Conservation (phyloP, 2,329 filamentous ascomycete genomes). For the Neurospora sp. region DNA sequence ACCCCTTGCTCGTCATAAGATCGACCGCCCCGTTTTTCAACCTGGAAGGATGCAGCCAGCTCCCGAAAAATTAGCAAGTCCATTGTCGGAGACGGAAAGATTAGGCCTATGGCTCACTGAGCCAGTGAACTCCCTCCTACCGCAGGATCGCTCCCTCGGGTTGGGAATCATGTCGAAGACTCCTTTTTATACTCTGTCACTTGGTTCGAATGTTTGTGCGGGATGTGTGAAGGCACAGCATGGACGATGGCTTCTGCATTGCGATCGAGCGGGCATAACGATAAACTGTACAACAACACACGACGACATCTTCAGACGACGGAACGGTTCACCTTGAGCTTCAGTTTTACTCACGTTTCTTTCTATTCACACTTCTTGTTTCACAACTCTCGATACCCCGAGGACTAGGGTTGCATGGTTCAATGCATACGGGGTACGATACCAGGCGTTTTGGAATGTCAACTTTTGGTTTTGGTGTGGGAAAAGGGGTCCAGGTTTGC, state of each 20-base stretch:
- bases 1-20: conserved; percentile 3
- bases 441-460: conserved; percentile 17
- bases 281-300: conserved; percentile 18
- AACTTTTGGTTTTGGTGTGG: neutral
- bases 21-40: neutral
- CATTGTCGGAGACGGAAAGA: conserved; percentile 17
- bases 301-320: neutral
- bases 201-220: neutral
- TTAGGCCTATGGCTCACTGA: neutral
- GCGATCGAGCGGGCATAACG: conserved; percentile 5
- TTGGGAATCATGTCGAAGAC: neutral
- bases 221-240: conserved; percentile 14
- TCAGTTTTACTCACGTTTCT: conserved; percentile 4
- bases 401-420: conserved; percentile 9
- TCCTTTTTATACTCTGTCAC: conserved; percentile 1
- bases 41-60: conserved; percentile 15
- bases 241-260: conserved; percentile 12
- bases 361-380: conserved; percentile 7
- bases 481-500: neutral
- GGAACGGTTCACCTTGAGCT: neutral
- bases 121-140: neutral
- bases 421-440: conserved; percentile 18
- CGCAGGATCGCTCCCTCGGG: neutral
- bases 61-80: conserved; percentile 11
- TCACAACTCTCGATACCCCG: conserved; percentile 2